phyloP scores from a whole-genome alignment of 139 green algal genomes.

The Gonium pectorale region DNA sequence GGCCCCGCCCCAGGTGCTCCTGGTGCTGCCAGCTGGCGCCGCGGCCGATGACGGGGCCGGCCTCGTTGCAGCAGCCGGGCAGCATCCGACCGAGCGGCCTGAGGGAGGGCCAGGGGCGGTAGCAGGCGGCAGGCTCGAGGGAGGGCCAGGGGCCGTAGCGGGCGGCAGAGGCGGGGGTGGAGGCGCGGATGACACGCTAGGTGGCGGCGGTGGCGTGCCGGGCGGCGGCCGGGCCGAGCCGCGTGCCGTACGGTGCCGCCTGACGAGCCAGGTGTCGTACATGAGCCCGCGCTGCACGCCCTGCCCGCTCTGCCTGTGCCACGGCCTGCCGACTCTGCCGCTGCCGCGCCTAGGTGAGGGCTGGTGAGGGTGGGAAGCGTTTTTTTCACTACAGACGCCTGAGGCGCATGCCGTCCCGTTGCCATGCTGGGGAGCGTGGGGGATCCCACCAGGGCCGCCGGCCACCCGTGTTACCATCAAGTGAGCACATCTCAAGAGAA shows the following conservation, averaged over 20 bases:
- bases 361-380: too few species aligned
- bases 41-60: too few species aligned
- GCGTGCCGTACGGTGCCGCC: neutral
- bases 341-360: neutral
- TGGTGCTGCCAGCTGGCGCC: constrained; percentile 9
- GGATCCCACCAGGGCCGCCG: too few species aligned
- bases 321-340: constrained; percentile 32
- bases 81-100: too few species aligned
- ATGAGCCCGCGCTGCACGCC: neutral
- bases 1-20: neutral
- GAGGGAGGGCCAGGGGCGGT: too few species aligned
- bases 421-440: too few species aligned
- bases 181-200: neutral
- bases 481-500: too few species aligned
- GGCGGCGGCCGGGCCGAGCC: neutral
- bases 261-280: constrained; percentile 23
- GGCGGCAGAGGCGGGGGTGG: too few species aligned
- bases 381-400: too few species aligned
- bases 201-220: neutral
- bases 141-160: neutral
- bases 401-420: too few species aligned
- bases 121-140: neutral
- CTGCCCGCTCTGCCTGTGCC: constrained; percentile 19
- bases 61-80: neutral
- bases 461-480: too few species aligned